Evolutionary conservation across 2,329 filamentous ascomycete species (phyloP), one percentile per base, ranked within the genome.

Genomic region (Neofusicoccum kwambonambiense): DNA sequence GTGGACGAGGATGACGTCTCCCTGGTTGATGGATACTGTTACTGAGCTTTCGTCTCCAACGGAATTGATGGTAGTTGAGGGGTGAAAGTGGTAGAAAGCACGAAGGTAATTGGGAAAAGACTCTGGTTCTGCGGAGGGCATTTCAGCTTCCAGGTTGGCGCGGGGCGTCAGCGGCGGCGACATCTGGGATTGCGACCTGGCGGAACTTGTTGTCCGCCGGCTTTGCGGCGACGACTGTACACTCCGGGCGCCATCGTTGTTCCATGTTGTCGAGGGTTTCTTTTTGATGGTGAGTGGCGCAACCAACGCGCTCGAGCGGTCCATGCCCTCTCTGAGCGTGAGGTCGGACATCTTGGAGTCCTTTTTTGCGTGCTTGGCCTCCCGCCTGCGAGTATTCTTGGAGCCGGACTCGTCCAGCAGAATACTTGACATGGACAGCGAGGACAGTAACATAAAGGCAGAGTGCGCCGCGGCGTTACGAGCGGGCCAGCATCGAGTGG

Each of bases 41-140:
- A 98, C 79, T 22, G 81, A 79, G 5, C 79, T 78, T 49, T 80
- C 79, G 49, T 80, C 90, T 9, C 92, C 95, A 11, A 90, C 90
- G 65, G 93, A 91, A n/a, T 87, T 87, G 66, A 92, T 86, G 47
- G 90, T 86, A 71, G 89, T 88, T 66, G 85, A 88, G 1, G 94
- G 93, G 65, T 93, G 89, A 76, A 97, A 99, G 31, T 92, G 90
- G 76, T 97, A 96, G 74, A 96, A 94, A 57, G 95, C 95, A 69
- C 95, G 90, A 51, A 99, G 83, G 74, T 97, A 99, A 81, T 95
- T 96, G 83, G 96, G 91, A 75, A 97, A 97, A 2, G 90, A 86
- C 68, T 87, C 83, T 6, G 83, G 78, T 58, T 69, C 79, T 71
- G 71, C 77, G 4, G 41, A 13, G 41, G 56, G 42, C 75, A 67